phyloP scores from a whole-genome alignment of 139 green algal species.

The Trebouxia sp. region DNA sequence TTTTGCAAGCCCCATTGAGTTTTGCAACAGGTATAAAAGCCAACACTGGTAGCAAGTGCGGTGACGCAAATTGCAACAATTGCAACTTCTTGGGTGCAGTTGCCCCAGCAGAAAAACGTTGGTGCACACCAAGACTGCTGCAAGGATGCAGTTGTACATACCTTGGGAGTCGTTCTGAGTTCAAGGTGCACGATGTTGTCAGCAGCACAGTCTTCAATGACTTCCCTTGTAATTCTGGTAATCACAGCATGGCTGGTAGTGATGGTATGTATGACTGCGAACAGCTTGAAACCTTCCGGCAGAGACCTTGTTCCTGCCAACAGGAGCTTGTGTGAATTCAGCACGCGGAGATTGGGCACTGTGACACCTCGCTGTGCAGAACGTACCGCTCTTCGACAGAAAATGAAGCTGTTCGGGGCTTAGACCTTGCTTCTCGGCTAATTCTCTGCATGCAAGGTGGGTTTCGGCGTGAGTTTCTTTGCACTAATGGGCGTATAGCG shows the following conservation, averaged over 20 bases:
- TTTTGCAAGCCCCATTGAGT: background rate
- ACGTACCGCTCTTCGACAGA: constrained; percentile 37
- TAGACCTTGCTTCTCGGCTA: constrained; percentile 35
- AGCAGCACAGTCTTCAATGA: constrained; percentile 55
- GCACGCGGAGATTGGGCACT: too few relatives aligned
- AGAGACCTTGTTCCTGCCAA: constrained; percentile 52
- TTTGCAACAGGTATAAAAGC: background rate
- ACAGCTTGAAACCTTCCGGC: constrained; percentile 76
- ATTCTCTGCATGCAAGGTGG: constrained; percentile 40
- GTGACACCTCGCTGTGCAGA: too few relatives aligned
- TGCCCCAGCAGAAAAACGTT: background rate
- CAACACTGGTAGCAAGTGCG: background rate
- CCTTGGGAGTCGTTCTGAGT: constrained; percentile 87
- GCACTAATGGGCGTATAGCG: background rate
- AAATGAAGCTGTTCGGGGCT: constrained; percentile 42
- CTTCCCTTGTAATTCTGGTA: constrained; percentile 69
- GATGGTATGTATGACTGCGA: constrained; percentile 69
- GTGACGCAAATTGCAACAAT: background rate
- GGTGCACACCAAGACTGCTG: background rate
- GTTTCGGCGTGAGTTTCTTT: constrained; percentile 30
- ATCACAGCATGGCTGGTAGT: constrained; percentile 69
- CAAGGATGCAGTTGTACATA: background rate
- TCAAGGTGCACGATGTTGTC: constrained; percentile 80
- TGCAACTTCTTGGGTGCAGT: background rate
- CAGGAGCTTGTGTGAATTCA: background rate